Evolutionary conservation across 2,329 filamentous ascomycete genomes (phyloP).

Genomic region (Colletotrichum liaoningense): DNA sequence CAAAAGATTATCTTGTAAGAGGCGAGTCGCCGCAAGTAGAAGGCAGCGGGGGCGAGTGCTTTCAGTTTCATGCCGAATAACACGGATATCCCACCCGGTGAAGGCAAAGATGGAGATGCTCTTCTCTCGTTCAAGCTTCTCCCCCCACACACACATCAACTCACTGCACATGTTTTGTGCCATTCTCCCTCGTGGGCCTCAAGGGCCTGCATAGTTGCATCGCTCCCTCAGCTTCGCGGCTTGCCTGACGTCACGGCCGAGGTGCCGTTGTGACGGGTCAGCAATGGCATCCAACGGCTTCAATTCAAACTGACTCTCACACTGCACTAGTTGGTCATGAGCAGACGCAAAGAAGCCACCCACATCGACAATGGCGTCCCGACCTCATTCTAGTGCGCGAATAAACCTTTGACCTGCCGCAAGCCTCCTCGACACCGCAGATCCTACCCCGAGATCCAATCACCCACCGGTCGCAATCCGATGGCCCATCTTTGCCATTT

Average conservation of each 20-base stretch:
- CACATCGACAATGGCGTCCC: slow-evolving; percentile 7
- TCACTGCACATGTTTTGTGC: no score
- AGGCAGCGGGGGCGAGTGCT: background rate
- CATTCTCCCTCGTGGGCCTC: slow-evolving; percentile 1
- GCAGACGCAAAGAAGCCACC: slow-evolving; percentile 11
- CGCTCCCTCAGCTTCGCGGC: slow-evolving; percentile 2
- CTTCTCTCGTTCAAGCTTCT: no score
- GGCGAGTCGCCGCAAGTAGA: slow-evolving; percentile 16
- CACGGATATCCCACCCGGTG: no score
- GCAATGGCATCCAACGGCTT: slow-evolving; percentile 17
- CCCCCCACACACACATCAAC: no score
- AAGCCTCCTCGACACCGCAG: slow-evolving; percentile 7
- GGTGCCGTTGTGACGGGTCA: background rate
- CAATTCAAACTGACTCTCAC: slow-evolving; percentile 18
- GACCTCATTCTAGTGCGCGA: slow-evolving; percentile 29
- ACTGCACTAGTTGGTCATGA: slow-evolving; percentile 26
- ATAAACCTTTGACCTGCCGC: slow-evolving; percentile 25
- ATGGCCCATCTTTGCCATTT: background rate
- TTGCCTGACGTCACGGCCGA: slow-evolving; percentile 29
- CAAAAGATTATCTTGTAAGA: slow-evolving; percentile 10
- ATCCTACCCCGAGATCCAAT: slow-evolving; percentile 9
- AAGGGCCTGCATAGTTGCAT: background rate
- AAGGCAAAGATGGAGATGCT: background rate
- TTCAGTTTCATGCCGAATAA: no score
- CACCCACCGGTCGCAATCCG: background rate